Evolutionary conservation across 495 filamentous ascomycete genomes (phyloP).

Genomic region (Penicillium cataractarum): DNA sequence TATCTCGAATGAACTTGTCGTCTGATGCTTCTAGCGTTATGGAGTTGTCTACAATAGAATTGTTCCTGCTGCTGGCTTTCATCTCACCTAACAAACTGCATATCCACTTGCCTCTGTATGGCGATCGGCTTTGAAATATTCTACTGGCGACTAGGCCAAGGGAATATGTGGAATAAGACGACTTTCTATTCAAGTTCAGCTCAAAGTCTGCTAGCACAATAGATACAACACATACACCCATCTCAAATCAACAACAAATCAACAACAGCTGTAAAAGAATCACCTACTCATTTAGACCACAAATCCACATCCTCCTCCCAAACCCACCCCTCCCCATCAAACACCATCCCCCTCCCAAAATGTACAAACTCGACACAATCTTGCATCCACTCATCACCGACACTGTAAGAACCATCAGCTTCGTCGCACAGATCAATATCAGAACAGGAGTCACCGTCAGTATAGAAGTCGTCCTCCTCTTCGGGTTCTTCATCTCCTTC

Average conservation of each 20-base stretch:
- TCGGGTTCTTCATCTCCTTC: not conserved
- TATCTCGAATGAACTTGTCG: conserved; percentile 9
- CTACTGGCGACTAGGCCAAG: not conserved
- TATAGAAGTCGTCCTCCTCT: not conserved
- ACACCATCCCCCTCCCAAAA: not conserved
- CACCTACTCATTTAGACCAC: not conserved
- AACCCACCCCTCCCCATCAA: not conserved
- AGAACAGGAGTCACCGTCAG: not conserved
- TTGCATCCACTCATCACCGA: not conserved
- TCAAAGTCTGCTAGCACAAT: too few relatives aligned
- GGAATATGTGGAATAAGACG: not conserved
- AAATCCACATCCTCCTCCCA: not conserved
- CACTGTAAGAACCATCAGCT: not conserved
- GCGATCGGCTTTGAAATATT: not conserved
- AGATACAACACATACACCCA: not conserved
- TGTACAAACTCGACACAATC: not conserved
- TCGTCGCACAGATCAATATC: not conserved
- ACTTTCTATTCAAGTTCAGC: not conserved
- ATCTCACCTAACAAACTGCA: not conserved
- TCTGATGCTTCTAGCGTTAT: not conserved
- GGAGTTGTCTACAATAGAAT: not conserved
- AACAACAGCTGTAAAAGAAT: not conserved
- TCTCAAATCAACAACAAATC: not conserved
- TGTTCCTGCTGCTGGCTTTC: not conserved
- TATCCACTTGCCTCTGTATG: not conserved